phyloP scores from a whole-genome alignment of 2,329 filamentous ascomycete species.

The Pseudogymnoascus sp. region DNA sequence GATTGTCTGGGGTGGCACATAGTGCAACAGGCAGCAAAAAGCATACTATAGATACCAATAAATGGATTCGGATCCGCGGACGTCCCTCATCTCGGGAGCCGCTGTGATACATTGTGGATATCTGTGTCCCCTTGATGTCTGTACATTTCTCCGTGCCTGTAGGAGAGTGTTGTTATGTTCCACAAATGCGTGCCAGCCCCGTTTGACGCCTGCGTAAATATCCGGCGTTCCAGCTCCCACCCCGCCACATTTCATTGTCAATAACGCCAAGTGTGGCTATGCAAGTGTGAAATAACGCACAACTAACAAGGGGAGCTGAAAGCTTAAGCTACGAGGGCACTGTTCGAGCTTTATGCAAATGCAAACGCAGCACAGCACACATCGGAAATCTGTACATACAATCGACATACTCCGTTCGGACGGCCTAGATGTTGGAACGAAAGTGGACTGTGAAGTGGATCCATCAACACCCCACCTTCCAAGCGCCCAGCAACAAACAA shows the following conservation, averaged over 20 bases:
- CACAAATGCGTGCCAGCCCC: background rate
- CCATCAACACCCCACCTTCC: background rate
- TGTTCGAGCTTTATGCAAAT: background rate
- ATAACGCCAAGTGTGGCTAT: constrained; percentile 3
- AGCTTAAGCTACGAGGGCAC: background rate
- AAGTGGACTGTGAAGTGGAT: background rate
- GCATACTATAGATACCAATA: background rate
- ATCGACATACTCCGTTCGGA: background rate
- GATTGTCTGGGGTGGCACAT: background rate
- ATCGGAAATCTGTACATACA: background rate
- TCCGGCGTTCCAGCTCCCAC: background rate
- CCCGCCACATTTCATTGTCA: background rate
- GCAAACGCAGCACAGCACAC: background rate
- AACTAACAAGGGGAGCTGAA: background rate
- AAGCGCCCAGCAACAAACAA: background rate
- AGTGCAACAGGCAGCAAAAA: background rate
- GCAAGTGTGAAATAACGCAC: background rate
- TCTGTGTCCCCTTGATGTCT: background rate
- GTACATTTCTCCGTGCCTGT: background rate
- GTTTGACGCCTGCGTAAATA: background rate
- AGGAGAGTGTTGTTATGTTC: background rate
- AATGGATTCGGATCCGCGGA: background rate
- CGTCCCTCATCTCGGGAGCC: background rate
- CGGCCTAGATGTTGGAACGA: background rate
- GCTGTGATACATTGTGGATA: background rate